Percentiles rank a stretch among this genome's conserved stretches.
phyloP scores from a whole-genome alignment of 2,329 filamentous ascomycete genomes.

The Trichoderma sp. region DNA sequence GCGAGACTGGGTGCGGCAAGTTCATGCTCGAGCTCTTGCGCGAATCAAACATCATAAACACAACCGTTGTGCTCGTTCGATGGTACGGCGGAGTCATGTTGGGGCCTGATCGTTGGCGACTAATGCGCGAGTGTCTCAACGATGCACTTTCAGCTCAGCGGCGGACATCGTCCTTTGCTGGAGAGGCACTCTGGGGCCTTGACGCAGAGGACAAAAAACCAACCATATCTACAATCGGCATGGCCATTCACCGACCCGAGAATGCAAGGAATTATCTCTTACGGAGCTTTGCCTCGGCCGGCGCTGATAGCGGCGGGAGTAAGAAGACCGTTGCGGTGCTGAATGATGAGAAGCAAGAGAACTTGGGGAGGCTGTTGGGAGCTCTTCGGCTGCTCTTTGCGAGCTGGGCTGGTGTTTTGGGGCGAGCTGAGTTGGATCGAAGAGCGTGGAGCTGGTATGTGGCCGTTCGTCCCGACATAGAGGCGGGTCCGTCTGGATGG shows the following conservation, averaged over 20 bases:
- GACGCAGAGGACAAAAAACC: slow-evolving; percentile 52
- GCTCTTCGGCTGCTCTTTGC: slow-evolving; percentile 69
- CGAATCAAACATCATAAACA: slow-evolving; percentile 50
- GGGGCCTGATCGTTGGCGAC: slow-evolving; percentile 60
- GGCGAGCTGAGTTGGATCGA: slow-evolving; percentile 65
- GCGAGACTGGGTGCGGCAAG: slow-evolving; percentile 58
- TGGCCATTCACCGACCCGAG: slow-evolving; percentile 74
- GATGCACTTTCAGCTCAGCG: slow-evolving; percentile 52
- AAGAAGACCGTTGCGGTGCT: slow-evolving; percentile 53
- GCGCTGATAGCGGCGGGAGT: slow-evolving; percentile 26
- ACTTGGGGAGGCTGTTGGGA: slow-evolving; percentile 66
- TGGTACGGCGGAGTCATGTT: slow-evolving; percentile 64
- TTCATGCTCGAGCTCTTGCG: slow-evolving; percentile 55
- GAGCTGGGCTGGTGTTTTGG: slow-evolving; percentile 69
- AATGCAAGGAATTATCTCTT: slow-evolving; percentile 60
- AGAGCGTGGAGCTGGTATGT: slow-evolving; percentile 83
- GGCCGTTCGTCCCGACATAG: slow-evolving; percentile 71
- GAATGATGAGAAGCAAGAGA: slow-evolving; percentile 63
- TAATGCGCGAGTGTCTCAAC: slow-evolving; percentile 58
- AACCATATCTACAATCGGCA: slow-evolving; percentile 44
- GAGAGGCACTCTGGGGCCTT: slow-evolving; percentile 60
- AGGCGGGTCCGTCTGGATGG: slow-evolving; percentile 74
- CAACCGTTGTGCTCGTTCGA: slow-evolving; percentile 57
- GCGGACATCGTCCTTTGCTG: slow-evolving; percentile 38
- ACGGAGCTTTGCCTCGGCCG: slow-evolving; percentile 55